Evolutionary conservation across 2,329 filamentous ascomycete species (phyloP), one percentile per base, ranked within the genome.

Genomic region (Emergomyces pasteurianus): DNA sequence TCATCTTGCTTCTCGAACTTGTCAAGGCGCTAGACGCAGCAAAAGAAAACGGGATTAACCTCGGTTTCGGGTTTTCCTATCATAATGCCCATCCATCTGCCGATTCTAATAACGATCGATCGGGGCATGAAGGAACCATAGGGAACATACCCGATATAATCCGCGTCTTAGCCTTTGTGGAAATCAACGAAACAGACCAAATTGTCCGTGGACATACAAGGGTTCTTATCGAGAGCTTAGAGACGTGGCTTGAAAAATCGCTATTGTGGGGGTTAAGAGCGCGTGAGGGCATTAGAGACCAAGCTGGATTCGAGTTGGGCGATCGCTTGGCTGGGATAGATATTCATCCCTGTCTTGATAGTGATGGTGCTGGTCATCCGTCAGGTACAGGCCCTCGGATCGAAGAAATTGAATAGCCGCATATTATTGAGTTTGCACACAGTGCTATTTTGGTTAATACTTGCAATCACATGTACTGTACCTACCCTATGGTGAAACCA

Each of bases 161-260:
- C 26, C 71, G 70, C 26, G 70, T 71, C 2, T 63, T 78, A 40
- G 62, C 58, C 1, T 74, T 72, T 50, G 73, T 75, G 6, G 75
- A 77, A 60, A 69, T 67, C 34, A 67, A 64, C 14, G 75, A 78
- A 58, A 70, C 67, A 8, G 75, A 78, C 60, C 60, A 53, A 2
- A 71, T 77, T 63, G 73, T 75, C 7, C 70, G 74, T 28, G 74
- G 73, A 0, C 74, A 78, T 67, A 64, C 77, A 18, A 71, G 72
- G 2, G 69, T 68, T 28, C 60, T 77, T 59, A 71, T 75, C 34
- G 75, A 77, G 65, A 77, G 70, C 57, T 61, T 77, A 40, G 74
- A 77, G 64, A 72, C 72, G 12, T 77, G 75, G 75, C 60, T 74
- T 60, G 73, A 77, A 64, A 77, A 76, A 64, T 72, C 72, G 12